Evolutionary conservation across 2,329 filamentous ascomycete genomes (phyloP), one percentile per base, ranked within the genome.

Genomic region (Clonostachys byssicola): DNA sequence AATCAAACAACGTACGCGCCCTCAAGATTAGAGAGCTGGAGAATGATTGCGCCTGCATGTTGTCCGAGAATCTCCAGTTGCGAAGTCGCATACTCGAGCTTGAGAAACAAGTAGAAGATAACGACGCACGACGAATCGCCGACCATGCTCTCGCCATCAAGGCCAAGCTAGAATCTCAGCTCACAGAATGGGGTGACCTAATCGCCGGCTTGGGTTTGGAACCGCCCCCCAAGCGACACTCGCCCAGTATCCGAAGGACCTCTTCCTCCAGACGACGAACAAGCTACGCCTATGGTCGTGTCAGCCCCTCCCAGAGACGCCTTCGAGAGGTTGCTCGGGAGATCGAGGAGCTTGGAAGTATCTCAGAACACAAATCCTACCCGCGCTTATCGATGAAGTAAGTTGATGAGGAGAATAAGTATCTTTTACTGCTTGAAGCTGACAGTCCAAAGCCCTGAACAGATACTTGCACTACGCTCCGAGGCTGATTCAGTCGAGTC

Each of bases 31-130:
- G 88, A 50, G 81, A 76, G 52, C 77, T 94, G 49, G 88, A 92
- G 60, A 81, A 84, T 60, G 88, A 95, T 64, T 84, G 81, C 52
- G 83, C 86, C 39, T 81, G 83, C 43, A 77, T 92, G 53, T 73
- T 92, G 20, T 83, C 86, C n/a, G 88, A 94, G 56, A 94, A 94
- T 60, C 76, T 92, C 47, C 77, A 83, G 46, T 75, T 94, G 13
- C 80, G 85, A 45, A 77, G 86, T 51, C 81, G 88, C 51, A 81
- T 91, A 42, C 65, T 92, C 45, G 80, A 81, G 44, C 72, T 92
- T 3, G 81, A 90, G 58, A 81, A 80, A 47, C 80, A 88, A 47
- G 67, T 88, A 34, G 79, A 87, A 49, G 76, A 83, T 53, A 81
- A 79, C 47, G 74, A 76, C 43, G 69, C 77, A 42, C 75, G 77